These are phyloP conservation scores for Ogataea sp. DNA, from an alignment of 805 yeast species.

Conservation along the genomic window DNA sequence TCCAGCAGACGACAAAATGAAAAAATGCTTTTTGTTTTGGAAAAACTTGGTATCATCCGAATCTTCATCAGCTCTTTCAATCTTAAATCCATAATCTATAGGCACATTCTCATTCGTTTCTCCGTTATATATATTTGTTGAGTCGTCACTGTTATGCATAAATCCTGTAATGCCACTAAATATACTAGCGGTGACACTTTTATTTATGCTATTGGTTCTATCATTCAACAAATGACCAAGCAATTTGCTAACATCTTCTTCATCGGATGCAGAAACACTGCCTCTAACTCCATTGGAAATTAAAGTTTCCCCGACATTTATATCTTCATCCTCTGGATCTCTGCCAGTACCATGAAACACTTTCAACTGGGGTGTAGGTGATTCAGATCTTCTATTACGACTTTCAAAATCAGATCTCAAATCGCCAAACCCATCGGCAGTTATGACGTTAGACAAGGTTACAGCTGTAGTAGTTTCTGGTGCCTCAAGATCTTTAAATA, in stretches of 20 bases:
- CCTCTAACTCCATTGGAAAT: neutral
- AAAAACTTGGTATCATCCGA: conserved; percentile 24
- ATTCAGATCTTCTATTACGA: conserved; percentile 2
- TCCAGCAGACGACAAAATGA: conserved; percentile 76
- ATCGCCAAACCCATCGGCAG: neutral
- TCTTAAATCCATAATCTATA: conserved; percentile 12
- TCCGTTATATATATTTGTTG: neutral
- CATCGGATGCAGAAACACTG: conserved; percentile 2
- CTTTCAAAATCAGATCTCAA: neutral
- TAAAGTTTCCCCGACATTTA: conserved; percentile 12
- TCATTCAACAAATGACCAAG: conserved; percentile 5
- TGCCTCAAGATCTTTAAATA: conserved; percentile 10
- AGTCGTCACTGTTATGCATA: conserved; percentile 1
- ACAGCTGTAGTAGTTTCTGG: conserved; percentile 27
- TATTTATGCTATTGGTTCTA: conserved; percentile 1
- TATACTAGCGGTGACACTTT: neutral
- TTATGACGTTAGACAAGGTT: conserved; percentile 11
- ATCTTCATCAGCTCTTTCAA: conserved; percentile 20
- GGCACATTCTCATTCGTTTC: conserved; percentile 2
- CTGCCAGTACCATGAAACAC: conserved; percentile 19
- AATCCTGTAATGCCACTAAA: neutral
- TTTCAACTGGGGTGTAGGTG: conserved; percentile 21
- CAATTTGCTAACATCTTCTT: conserved; percentile 4
- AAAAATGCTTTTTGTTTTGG: conserved; percentile 53
- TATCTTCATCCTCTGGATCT: conserved; percentile 9